These are phyloP conservation scores for Aspergillus nomiae DNA, from an alignment of 2,329 filamentous ascomycete species.

Conservation along the genomic window DNA sequence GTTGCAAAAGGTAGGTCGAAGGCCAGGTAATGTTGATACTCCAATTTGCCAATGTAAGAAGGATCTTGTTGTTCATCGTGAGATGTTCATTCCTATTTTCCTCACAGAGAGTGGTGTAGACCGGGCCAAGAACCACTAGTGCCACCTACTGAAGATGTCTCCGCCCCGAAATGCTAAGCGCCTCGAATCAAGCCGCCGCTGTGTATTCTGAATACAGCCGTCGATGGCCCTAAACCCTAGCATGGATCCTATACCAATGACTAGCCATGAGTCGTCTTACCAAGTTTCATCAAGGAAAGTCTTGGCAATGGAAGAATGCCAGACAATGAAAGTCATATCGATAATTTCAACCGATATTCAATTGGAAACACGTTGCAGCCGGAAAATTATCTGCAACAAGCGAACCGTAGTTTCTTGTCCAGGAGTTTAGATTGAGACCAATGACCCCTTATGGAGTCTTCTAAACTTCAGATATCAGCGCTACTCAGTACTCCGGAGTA, in stretches of 20 bases:
- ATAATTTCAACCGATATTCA: background rate
- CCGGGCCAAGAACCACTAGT: background rate
- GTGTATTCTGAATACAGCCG: background rate
- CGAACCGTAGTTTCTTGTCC: background rate
- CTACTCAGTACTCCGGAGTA: background rate
- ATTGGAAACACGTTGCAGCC: background rate
- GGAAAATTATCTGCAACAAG: background rate
- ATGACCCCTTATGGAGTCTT: background rate
- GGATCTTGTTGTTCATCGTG: background rate
- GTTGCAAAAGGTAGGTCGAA: no score
- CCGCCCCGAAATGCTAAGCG: no score
- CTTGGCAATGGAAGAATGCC: background rate
- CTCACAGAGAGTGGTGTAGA: background rate
- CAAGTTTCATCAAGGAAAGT: no score
- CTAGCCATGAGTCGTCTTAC: no score
- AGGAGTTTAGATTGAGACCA: background rate
- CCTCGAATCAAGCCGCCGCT: background rate
- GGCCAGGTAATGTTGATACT: no score
- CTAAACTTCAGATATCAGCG: background rate
- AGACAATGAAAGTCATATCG: background rate
- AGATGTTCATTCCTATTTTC: background rate
- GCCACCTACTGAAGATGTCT: background rate
- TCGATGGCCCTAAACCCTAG: background rate
- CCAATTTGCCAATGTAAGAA: no score
- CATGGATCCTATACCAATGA: no score